Evolutionary conservation across 2,329 filamentous ascomycete genomes (phyloP).

Genomic region (Apiospora malaysiana): DNA sequence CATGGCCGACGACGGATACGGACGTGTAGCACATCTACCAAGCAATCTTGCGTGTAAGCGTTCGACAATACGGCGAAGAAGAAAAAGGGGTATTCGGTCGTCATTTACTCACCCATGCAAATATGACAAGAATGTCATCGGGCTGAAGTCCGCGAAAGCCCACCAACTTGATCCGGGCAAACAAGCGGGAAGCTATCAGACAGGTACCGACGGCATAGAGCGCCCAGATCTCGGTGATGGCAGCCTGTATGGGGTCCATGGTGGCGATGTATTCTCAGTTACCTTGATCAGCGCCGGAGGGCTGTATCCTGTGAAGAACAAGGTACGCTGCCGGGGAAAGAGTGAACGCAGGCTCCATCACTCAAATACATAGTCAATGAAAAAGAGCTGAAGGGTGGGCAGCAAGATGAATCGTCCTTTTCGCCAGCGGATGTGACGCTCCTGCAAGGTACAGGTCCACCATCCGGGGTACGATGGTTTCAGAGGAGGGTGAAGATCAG

Average conservation of each 20-base stretch:
- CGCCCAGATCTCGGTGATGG: conserved; percentile 43
- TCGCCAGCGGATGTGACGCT: neutral
- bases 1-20: conserved; percentile 23
- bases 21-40: conserved; percentile 20
- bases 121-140: conserved; percentile 43
- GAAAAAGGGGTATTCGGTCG: neutral
- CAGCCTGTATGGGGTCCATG: neutral
- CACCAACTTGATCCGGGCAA: conserved; percentile 41
- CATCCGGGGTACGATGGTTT: neutral
- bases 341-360: neutral
- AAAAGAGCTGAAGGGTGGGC: neutral
- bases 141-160: conserved; percentile 39
- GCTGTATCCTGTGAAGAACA: neutral
- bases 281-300: neutral
- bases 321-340: no score
- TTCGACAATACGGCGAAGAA: no score
- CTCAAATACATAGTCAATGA: neutral
- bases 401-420: neutral
- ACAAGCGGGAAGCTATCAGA: conserved; percentile 40
- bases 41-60: neutral
- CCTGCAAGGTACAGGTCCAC: neutral
- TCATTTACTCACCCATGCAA: conserved; percentile 35
- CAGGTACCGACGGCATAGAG: conserved; percentile 41
- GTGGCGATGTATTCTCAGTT: neutral
- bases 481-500: neutral